Evolutionary conservation across 2,329 filamentous ascomycete genomes (phyloP), one percentile per base, ranked within the genome.

Genomic region (Bipolaris zeicola): DNA sequence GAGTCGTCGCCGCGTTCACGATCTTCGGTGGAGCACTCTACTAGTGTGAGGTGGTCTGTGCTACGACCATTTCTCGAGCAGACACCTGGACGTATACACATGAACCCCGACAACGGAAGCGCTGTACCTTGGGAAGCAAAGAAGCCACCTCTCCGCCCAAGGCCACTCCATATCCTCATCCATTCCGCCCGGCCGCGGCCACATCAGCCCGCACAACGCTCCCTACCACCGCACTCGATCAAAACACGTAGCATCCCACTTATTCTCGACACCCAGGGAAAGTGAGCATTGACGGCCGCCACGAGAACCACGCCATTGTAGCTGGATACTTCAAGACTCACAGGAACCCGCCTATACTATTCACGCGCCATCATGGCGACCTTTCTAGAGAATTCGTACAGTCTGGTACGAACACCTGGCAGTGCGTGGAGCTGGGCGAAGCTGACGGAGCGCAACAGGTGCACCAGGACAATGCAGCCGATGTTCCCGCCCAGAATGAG

Each of bases 381-480:
- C 68, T 98, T 96, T 78, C 86, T 98, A 63, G 95, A 99, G 77
- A 90, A 91, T 78, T 86, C 95, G 65, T 99, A 98, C 85, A 97
- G 92, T 80, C 81, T 99, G 80, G 92, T 76, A 72, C 52, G 61
- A 66, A 60, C 63, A 69, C 64, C 67, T 71, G 69, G 70, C 67
- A 54, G 59, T 58, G 48, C 38, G 26, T 24, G 45, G 64, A 68
- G 66, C 69, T 68, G 52, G 58, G 49, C 53, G 48, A 57, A 59
- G 70, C 72, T 75, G 70, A 76, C 69, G 51, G 58, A 43, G 52
- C 60, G 57, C 57, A 58, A 68, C 58, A 74, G 72, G 73, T 99
- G 80, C 93, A 97, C 79, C 88, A 95, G 85, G 95, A 99, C 86
- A 98, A 97, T 84, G 86, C 92, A 62, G 91, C 93, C 67, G 95